Evolutionary conservation across 768 basidiomycete species (phyloP).

Genomic region (Daedaleopsis sinensis): DNA sequence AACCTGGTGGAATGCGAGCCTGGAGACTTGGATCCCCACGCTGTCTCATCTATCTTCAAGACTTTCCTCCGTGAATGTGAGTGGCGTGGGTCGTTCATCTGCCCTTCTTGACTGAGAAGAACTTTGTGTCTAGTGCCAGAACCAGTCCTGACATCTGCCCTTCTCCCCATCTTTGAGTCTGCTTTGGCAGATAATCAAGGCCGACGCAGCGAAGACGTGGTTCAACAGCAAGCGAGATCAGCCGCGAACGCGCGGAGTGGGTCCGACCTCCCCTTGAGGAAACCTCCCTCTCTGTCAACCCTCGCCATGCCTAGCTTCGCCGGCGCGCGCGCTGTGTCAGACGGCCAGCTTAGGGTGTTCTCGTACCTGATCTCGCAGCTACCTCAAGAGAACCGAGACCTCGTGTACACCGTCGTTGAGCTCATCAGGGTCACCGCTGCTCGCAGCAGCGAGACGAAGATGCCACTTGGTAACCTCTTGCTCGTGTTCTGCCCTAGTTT

Average conservation of each 20-base stretch:
- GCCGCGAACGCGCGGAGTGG: conserved; percentile 9
- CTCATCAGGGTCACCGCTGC: conserved; percentile 77
- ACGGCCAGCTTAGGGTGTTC: conserved; percentile 57
- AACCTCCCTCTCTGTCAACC: conserved; percentile 80
- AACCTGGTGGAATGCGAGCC: conserved; percentile 78
- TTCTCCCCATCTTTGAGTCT: conserved; percentile 78
- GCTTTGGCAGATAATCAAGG: conserved; percentile 60
- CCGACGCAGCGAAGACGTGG: conserved; percentile 28
- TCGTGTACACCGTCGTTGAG: conserved; percentile 81
- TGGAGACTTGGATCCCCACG: conserved; percentile 91
- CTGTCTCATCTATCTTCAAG: conserved; percentile 92
- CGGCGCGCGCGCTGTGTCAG: conserved; percentile 63
- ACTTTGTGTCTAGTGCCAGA: conserved; percentile 69
- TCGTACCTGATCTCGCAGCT: conserved; percentile 65
- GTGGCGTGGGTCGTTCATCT: conserved; percentile 33
- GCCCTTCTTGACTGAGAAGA: conserved; percentile 9
- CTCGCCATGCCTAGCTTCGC: conserved; percentile 72
- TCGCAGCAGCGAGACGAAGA: conserved; percentile 76
- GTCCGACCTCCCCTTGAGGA: conserved; percentile 51
- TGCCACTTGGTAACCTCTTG: conserved; percentile 89
- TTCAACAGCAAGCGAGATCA: conserved; percentile 8
- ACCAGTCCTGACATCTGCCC: conserved; percentile 73
- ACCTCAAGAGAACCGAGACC: conserved; percentile 80
- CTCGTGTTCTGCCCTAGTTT: conserved; percentile 88
- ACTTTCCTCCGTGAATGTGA: conserved; percentile 89